Base-by-base conservation (phyloP, 495 filamentous ascomycete genomes). In the Bryoglossum gracile region DNA sequence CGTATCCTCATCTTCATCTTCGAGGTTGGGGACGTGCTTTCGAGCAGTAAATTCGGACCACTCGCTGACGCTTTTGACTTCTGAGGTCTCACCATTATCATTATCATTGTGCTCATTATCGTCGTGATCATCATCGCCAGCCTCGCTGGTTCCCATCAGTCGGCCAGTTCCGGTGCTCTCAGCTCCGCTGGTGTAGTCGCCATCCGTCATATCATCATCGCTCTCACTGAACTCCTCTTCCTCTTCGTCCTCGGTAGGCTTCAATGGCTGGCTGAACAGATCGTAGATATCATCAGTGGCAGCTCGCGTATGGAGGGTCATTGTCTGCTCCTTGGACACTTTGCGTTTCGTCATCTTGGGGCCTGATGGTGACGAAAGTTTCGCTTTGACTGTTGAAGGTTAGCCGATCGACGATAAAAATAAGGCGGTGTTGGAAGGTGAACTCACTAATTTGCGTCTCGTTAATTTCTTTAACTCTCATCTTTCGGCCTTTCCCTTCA, bases 251-350 rank as follows among this genome's bases (percentile, higher is more conserved):
- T 56, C 53, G 2, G 55, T 56, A 11, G 72, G 55, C 56, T 86
- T 79, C 37, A 95, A 63, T 6, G 94, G 91, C 38, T 94, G 87
- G 58, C 92, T 97, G 68, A 98, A 97, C 33, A 98, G 82, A 51
- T 86, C 87, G 63, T 97, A 94, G 40, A 98, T 96, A 53, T 97
- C 94, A 59, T 97, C 90, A 40, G 89, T 95, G 1, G 92, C 92
- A 44, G 90, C 91, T 43, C 81, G 87, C 14, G 92, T 98, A 60
- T 96, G 87, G 53, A 98, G 77, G 1, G 92, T 98, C 90, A 98
- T 96, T 1, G 92, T 98, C 21, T 89, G 87, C 60, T 95, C 89
- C 39, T 34, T 55, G 19, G 57, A 62, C 17, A 62, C 65, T 62
- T 83, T 86, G 68, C 87, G 90, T 39, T 78, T 73, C 35, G 75